Evolutionary conservation across 2,329 filamentous ascomycete species (phyloP).

Genomic region (Exophiala sideris): DNA sequence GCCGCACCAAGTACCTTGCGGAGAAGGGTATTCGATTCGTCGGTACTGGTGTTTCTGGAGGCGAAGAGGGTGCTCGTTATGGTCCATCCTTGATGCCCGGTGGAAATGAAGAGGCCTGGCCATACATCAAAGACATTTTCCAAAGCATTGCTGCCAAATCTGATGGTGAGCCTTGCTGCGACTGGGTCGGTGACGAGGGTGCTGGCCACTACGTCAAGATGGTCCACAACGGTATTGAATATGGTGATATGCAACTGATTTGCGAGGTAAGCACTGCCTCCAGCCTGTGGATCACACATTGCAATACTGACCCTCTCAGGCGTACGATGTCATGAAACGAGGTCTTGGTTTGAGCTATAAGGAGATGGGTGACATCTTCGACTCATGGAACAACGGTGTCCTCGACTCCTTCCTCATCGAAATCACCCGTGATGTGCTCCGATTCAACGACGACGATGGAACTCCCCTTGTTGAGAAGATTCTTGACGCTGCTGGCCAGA

Average conservation of each 20-base stretch:
- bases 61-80: slow-evolving; percentile 98
- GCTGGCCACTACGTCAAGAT: slow-evolving; percentile 99
- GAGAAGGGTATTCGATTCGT: slow-evolving; percentile 92
- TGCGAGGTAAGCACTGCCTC: slow-evolving; percentile 70
- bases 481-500: slow-evolving; percentile 95
- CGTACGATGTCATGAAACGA: slow-evolving; percentile 99
- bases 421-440: slow-evolving; percentile 97
- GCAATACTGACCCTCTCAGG: slow-evolving; percentile 52
- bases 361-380: slow-evolving; percentile 93
- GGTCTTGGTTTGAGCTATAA: slow-evolving; percentile 83
- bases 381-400: slow-evolving; percentile 98
- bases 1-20: slow-evolving; percentile 83
- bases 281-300: neutral
- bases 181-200: slow-evolving; percentile 99
- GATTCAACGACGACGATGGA: slow-evolving; percentile 94
- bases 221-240: slow-evolving; percentile 99
- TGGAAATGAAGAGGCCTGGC: slow-evolving; percentile 97
- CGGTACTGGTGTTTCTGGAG: slow-evolving; percentile 95
- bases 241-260: slow-evolving; percentile 99
- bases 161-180: slow-evolving; percentile 94
- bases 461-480: slow-evolving; percentile 96
- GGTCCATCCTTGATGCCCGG: slow-evolving; percentile 98
- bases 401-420: slow-evolving; percentile 99
- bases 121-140: slow-evolving; percentile 98
- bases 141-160: slow-evolving; percentile 97